phyloP scores from a whole-genome alignment of 2,329 filamentous ascomycete species.

The Zymoseptoria ardabiliae region DNA sequence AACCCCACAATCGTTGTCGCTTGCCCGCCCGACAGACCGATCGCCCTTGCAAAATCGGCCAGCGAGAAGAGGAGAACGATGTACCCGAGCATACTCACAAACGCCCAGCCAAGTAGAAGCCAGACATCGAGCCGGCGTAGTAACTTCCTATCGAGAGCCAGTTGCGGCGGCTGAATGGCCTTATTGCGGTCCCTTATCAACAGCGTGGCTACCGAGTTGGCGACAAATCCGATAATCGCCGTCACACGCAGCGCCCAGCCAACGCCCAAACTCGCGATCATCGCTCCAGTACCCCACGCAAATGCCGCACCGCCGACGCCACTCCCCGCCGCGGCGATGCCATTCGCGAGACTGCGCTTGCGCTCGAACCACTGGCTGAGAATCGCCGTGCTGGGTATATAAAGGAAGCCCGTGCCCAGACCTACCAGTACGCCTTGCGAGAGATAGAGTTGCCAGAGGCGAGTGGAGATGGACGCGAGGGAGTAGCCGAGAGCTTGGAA shows the following conservation, averaged over 20 bases:
- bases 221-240: conserved; percentile 26
- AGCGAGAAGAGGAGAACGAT: conserved; percentile 42
- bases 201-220: conserved; percentile 25
- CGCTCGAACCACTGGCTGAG: conserved; percentile 38
- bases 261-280: conserved; percentile 31
- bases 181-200: conserved; percentile 31
- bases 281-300: conserved; percentile 29
- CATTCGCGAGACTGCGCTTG: conserved; percentile 35
- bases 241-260: conserved; percentile 39
- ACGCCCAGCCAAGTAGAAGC: conserved; percentile 37
- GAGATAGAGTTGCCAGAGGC: conserved; percentile 35
- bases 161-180: conserved; percentile 28
- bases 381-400: conserved; percentile 33
- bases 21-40: conserved; percentile 33
- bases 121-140: conserved; percentile 31
- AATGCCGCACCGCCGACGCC: conserved; percentile 37
- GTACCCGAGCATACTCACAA: conserved; percentile 43
- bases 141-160: conserved; percentile 30
- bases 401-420: conserved; percentile 35
- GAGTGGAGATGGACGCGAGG: conserved; percentile 29
- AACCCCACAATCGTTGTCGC: conserved; percentile 37
- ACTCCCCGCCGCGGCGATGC: conserved; percentile 34
- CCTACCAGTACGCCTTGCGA: conserved; percentile 37
- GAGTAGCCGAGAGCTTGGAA: conserved; percentile 29
- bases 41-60: conserved; percentile 37